These are phyloP conservation scores for Calamus simplicifolius DNA, from an alignment of 176 grass and related monocot species.

Conservation along the genomic window DNA sequence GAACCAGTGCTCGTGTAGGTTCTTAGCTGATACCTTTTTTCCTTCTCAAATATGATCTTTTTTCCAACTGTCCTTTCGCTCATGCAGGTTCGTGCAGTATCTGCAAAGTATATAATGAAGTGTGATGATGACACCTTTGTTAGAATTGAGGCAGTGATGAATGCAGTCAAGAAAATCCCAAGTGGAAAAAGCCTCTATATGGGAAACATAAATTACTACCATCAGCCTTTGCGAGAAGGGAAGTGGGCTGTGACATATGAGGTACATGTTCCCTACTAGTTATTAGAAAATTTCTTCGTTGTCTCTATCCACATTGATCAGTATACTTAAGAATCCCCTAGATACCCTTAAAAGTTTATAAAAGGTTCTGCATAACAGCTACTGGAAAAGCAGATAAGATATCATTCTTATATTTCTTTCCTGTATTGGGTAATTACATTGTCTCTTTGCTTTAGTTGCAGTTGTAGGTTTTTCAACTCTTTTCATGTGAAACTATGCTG, in stretches of 20 bases:
- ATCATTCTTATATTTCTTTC: neutral
- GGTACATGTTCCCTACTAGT: slow-evolving; percentile 22
- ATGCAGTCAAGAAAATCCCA: slow-evolving; percentile 57
- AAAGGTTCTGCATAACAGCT: too few species aligned
- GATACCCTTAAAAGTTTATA: too few species aligned
- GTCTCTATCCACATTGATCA: neutral
- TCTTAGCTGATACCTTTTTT: neutral
- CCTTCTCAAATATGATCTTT: neutral
- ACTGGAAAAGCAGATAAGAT: neutral
- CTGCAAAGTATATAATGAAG: slow-evolving; percentile 69
- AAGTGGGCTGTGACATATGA: slow-evolving; percentile 88
- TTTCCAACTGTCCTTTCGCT: neutral
- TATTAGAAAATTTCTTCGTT: too few species aligned
- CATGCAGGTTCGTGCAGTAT: slow-evolving; percentile 51
- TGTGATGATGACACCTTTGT: slow-evolving; percentile 84
- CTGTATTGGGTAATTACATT: neutral
- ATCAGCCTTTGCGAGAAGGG: slow-evolving; percentile 54
- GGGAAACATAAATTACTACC: slow-evolving; percentile 73
- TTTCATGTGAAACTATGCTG: too few species aligned
- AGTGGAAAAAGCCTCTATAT: slow-evolving; percentile 55
- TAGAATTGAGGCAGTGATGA: slow-evolving; percentile 52
- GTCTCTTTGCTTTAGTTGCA: too few species aligned
- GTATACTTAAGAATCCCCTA: neutral
- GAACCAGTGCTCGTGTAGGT: too few species aligned
- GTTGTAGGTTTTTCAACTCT: too few species aligned